Percentiles rank a stretch among this genome's conserved stretches.
phyloP scores from a whole-genome alignment of 2,329 filamentous ascomycete genomes.

The Elsinoe batatas region DNA sequence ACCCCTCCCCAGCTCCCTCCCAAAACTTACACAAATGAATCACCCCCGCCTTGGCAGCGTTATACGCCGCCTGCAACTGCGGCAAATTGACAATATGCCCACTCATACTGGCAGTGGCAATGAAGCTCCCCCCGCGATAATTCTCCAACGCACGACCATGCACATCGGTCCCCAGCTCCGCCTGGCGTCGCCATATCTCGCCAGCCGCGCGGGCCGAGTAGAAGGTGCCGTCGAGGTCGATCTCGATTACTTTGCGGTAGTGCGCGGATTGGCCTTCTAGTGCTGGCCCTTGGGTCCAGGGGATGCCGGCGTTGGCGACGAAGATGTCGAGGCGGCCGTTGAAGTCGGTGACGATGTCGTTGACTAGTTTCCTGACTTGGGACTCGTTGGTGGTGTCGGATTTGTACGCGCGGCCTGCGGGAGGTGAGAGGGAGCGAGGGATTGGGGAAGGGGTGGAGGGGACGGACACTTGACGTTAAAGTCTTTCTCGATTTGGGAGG shows the following conservation, averaged over 20 bases:
- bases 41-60: constrained; percentile 28
- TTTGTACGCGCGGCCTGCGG: constrained; percentile 39
- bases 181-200: constrained; percentile 59
- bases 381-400: constrained; percentile 37
- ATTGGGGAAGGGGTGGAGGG: too few relatives aligned
- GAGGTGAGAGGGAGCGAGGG: not conserved
- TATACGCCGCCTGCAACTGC: constrained; percentile 55
- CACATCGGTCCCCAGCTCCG: constrained; percentile 52
- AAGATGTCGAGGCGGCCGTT: constrained; percentile 68
- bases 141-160: constrained; percentile 31
- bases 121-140: constrained; percentile 36
- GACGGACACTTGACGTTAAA: constrained; percentile 27
- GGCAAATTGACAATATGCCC: constrained; percentile 70
- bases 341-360: constrained; percentile 49
- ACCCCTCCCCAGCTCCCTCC: not conserved
- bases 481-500: constrained; percentile 24
- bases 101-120: constrained; percentile 70
- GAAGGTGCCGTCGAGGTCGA: constrained; percentile 67
- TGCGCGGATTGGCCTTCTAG: constrained; percentile 55
- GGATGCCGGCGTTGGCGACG: constrained; percentile 67
- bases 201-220: constrained; percentile 66
- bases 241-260: constrained; percentile 57
- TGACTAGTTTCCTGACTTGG: constrained; percentile 33
- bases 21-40: constrained; percentile 35
- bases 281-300: constrained; percentile 60